A percentile compares a stretch with the other conserved stretches of the same genome.
These are phyloP conservation scores for Cladosporium sp. DNA, from an alignment of 2,329 filamentous ascomycete genomes.

Conservation along the genomic window DNA sequence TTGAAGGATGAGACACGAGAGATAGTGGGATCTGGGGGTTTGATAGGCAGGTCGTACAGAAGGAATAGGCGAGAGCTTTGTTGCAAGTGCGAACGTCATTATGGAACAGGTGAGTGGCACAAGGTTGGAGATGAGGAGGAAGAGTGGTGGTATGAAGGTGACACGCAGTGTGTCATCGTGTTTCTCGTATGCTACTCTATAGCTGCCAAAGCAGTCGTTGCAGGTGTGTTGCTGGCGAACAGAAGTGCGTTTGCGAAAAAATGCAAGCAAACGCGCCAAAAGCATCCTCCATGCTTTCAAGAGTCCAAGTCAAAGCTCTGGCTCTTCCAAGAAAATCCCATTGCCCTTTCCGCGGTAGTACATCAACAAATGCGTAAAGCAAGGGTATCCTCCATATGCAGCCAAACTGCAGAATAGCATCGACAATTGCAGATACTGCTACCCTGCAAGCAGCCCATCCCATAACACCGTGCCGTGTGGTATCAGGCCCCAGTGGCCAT, in stretches of 20 bases:
- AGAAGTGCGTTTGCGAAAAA: background rate
- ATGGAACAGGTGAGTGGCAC: background rate
- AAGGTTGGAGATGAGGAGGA: background rate
- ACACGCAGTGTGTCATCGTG: constrained; percentile 9
- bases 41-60: constrained; percentile 3
- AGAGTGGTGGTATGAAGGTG: constrained; percentile 6
- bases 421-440: constrained; percentile 6
- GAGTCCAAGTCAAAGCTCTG: background rate
- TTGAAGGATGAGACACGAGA: background rate
- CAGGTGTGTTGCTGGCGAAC: background rate
- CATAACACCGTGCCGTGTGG: constrained; percentile 6
- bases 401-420: constrained; percentile 3
- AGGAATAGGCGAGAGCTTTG: background rate
- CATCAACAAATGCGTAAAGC: constrained; percentile 12
- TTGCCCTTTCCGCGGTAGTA: constrained; percentile 1
- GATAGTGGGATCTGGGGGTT: constrained; percentile 1
- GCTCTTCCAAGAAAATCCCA: background rate
- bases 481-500: background rate
- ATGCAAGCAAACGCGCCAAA: constrained; percentile 12
- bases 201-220: background rate
- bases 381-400: constrained; percentile 15
- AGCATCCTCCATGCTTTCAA: constrained; percentile 9
- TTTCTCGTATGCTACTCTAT: constrained; percentile 11
- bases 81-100: background rate
- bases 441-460: background rate